Evolutionary conservation across 2,329 filamentous ascomycete genomes (phyloP), one percentile per base, ranked within the genome.

Genomic region (Teratosphaeria epicoccoides): DNA sequence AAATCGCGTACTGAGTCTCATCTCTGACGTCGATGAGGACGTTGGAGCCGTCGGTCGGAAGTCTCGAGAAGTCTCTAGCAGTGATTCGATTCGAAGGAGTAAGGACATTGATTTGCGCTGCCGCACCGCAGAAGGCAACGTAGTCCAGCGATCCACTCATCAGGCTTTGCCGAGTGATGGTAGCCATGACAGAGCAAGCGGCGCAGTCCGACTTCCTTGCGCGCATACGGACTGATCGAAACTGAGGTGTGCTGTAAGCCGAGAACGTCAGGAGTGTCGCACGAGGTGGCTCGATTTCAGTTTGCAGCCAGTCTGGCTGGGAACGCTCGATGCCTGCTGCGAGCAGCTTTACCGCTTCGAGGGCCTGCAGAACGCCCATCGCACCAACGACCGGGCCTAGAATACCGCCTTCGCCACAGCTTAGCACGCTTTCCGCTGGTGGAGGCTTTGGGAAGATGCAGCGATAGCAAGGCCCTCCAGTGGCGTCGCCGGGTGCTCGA

Each of bases 351-450:
- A 97, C 83, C 0, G 88, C 83, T 70, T 97, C 89, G 1, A 95
- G 73, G 0, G 93, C 91, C 71, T 97, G 93, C 51, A 97, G 71
- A 0, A 95, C 83, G 6, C 93, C 93, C 88, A 98, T 96, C 0
- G 83, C 78, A 0, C 93, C 93, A 0, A 98, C 93, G 0, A 96
- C 89, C 0, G 93, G 90, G 0, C 93, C 93, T 1, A 98, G 63
- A 7, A 98, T 89, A 0, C 93, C 93, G 9, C 90, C 91, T 66
- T 98, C 93, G 40, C 90, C 88, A 63, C 93, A 98, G 54, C 84
- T 88, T 1, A 88, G 76, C 0, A 96, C 84, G 52, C 81, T 88
- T 43, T 87, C 86, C 0, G 87, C 80, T 0, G 91, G 89, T 0
- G 93, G 90, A 0, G 93, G 90, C 33, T 79, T 84, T 0, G 89